Evolutionary conservation across 2,329 filamentous ascomycete genomes (phyloP), one percentile per base, ranked within the genome.

Genomic region (Epichloe hybrida): DNA sequence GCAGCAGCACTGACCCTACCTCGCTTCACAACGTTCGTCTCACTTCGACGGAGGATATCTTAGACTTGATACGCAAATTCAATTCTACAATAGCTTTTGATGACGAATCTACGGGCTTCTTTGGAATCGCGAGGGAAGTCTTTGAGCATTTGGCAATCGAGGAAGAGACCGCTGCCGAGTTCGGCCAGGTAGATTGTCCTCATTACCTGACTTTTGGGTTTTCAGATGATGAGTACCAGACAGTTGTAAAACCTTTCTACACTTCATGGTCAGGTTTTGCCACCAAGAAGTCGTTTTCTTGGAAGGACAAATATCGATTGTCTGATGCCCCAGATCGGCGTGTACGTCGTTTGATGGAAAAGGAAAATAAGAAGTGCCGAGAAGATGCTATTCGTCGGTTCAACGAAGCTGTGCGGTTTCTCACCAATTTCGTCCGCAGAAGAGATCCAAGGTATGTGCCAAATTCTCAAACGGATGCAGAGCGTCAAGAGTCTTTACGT

Each of bases 361-460:
- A 95, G 66, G 91, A 96, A 64, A 98, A 98, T 66, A 86, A 83
- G 58, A 86, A 85, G 56, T 68, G 84, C 23, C 79, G 93, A 49
- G 90, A 96, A 20, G 86, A 91, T 49, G 88, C 82, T 3, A 79
- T 86, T 11, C 80, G 84, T 51, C 87, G 95, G 57, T 97, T 95
- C 70, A 97, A 96, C 66, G 89, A 95, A 54, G 86, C 89, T 3
- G 88, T 98, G 34, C 74, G 88, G 51, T 86, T 88, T 6, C 75
- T 98, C 12, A 85, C 97, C 2, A 76, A 82, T 2, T 97, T 97
- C 66, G 85, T 91, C 15, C 83, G 88, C 57, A 97, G 95, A 69
- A 80, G 93, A 36, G 93, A 98, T 63, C 88, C 89, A 0, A 81
- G 93, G 42, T 95, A 88, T 62, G 76, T 85, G 5, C 77, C 82